phyloP scores from a whole-genome alignment of 805 yeast species.

The Alloascoidea africana region DNA sequence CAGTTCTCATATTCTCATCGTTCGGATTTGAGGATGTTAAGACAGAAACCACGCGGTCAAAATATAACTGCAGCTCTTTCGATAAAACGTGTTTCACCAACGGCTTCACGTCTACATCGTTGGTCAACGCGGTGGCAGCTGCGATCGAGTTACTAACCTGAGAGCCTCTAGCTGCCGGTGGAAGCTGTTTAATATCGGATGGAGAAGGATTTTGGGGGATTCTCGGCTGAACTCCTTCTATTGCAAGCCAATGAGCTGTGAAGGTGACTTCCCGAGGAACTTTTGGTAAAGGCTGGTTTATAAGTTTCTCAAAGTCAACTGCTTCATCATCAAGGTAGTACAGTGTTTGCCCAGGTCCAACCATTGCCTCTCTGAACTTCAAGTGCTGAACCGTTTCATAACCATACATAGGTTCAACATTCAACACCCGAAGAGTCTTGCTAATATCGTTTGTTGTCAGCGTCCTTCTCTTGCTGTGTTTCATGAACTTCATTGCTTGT shows the following conservation, averaged over 20 bases:
- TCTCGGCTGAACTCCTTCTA: conserved; percentile 96
- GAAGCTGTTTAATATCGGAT: conserved; percentile 60
- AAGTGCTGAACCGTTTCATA: conserved; percentile 38
- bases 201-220: conserved; percentile 88
- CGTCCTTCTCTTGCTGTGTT: conserved; percentile 78
- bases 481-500: conserved; percentile 91
- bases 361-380: conserved; percentile 73
- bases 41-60: conserved; percentile 79
- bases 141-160: conserved; percentile 46
- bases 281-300: conserved; percentile 88
- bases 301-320: conserved; percentile 83
- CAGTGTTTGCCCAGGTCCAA: conserved; percentile 84
- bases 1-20: conserved; percentile 44
- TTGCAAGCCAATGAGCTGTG: conserved; percentile 95
- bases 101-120: conserved; percentile 61
- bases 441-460: conserved; percentile 71
- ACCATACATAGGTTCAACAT: conserved; percentile 70
- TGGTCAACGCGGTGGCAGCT: conserved; percentile 23
- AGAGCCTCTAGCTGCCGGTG: conserved; percentile 76
- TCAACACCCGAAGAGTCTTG: conserved; percentile 68
- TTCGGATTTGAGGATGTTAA: conserved; percentile 27
- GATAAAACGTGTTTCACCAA: conserved; percentile 90
- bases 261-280: conserved; percentile 88
- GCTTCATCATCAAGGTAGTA: conserved; percentile 89
- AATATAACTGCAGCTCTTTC: conserved; percentile 84